phyloP scores from a whole-genome alignment of 441 rosid genomes.

The Pelargonium citronellum region DNA sequence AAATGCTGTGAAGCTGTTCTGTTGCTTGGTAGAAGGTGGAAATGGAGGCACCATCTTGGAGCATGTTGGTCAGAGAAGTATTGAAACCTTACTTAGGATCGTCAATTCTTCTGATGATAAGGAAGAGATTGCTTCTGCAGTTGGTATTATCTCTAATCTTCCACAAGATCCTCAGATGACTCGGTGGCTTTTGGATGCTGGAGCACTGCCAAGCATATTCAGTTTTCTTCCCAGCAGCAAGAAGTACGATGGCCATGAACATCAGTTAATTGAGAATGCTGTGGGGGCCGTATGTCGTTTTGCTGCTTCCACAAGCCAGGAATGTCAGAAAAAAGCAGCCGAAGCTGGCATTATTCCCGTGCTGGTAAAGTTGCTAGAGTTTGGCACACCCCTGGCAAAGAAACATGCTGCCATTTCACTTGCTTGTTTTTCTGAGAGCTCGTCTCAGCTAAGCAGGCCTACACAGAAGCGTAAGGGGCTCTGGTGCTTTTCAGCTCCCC shows the following conservation, averaged over 20 bases:
- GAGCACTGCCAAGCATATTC: conserved; percentile 32
- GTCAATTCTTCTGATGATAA: conserved; percentile 35
- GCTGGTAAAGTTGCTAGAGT: conserved; percentile 40
- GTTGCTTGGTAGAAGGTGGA: conserved; percentile 44
- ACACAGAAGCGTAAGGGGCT: conserved; percentile 36
- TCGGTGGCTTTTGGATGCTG: conserved; percentile 46
- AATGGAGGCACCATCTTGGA: conserved; percentile 40
- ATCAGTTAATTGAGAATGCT: conserved; percentile 41
- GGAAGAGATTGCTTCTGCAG: conserved; percentile 44
- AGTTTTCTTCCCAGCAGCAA: conserved; percentile 20
- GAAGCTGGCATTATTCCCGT: conserved; percentile 46
- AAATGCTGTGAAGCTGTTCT: conserved; percentile 51
- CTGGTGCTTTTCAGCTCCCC: conserved; percentile 51
- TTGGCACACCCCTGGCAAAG: conserved; percentile 41
- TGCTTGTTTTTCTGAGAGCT: conserved; percentile 41
- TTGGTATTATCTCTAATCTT: conserved; percentile 44
- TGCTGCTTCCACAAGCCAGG: conserved; percentile 33
- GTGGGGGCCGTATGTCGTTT: conserved; percentile 47
- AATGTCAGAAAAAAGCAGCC: conserved; percentile 49
- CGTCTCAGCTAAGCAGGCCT: conserved; percentile 33
- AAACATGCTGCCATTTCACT: conserved; percentile 45
- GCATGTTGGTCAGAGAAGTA: conserved; percentile 38
- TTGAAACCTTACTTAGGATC: conserved; percentile 41
- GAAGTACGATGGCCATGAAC: conserved; percentile 29
- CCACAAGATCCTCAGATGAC: conserved; percentile 43